Base-by-base conservation (phyloP, 257 asterid species). In the Plantago elongata region DNA sequence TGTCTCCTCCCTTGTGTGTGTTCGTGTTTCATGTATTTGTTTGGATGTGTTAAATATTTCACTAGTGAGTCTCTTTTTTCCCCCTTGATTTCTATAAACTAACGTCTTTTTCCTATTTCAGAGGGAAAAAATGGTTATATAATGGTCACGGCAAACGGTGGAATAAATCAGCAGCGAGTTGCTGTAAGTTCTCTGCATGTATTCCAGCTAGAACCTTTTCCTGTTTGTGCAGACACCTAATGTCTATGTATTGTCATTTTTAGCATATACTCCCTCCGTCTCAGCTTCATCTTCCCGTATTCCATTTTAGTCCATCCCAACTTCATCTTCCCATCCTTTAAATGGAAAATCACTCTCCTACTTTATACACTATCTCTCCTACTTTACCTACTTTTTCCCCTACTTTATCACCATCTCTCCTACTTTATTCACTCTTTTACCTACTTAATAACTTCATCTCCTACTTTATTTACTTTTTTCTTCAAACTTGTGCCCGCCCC, bases 101-200 rank as follows among this genome's bases (percentile, higher is more conserved):
- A 69, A 71, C 47, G 43, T 16, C 42, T 57, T 54, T 50, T 56
- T 13, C 65, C 60, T 18, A 50, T 79, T 73, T 65, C 89, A 93
- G 95, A 78, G 72, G 96, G 95, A 57, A 73, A 43, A 45, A 81
- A 59, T 79, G 99, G 99, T 68, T 89, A 77, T 74, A 72, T 93
- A 65, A 79, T 89, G 90, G 82, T 89, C 72, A 89, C 90, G 59
- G 99, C 97, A 69, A 93, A 93, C 79, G 99, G 99, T 59, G 99
- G 99, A 64, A 87, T 89, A 77, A 93, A 93, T 81, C 99, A 93
- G 80, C 99, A 93, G 75, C 82, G 99, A 76, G 99, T 93, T 68
- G 99, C 99, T 70, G 97, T 93, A 83, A 83, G 96, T 81, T 61
- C 42, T 65, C 56, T 72, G 66, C 62, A 58, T 71, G 60, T 60